Conservation (phyloP, 2,329 filamentous ascomycete genomes). For the Bipolaris oryzae region DNA sequence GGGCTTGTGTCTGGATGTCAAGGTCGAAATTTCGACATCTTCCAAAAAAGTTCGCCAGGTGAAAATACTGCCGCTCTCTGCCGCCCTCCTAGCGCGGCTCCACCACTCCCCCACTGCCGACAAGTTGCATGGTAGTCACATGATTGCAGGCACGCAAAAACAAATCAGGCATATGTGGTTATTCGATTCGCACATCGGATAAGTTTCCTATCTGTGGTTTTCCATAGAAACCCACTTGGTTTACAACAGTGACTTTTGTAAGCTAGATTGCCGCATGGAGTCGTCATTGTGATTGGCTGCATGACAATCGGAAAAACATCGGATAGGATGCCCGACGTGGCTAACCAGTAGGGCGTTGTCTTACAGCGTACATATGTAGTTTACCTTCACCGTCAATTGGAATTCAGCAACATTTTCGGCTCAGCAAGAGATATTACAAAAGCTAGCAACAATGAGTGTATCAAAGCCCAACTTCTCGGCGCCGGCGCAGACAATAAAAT, state of each 20-base stretch:
- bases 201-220: not conserved
- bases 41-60: conserved; percentile 23
- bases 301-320: conserved; percentile 6
- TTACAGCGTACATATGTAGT: not conserved
- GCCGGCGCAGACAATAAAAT: conserved; percentile 48
- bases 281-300: conserved; percentile 19
- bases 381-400: not conserved
- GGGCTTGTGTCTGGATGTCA: conserved; percentile 19
- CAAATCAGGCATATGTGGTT: not conserved
- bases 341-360: conserved; percentile 11
- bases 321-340: conserved; percentile 25
- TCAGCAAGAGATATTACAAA: not conserved
- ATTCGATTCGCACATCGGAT: not conserved
- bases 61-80: conserved; percentile 11
- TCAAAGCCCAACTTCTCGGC: conserved; percentile 50
- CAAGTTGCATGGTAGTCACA: not conserved
- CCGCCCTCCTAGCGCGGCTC: conserved; percentile 10
- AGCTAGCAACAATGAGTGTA: conserved; percentile 36
- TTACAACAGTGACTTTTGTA: not conserved
- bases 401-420: not conserved
- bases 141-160: not conserved
- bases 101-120: conserved; percentile 11
- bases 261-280: not conserved
- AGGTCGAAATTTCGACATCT: conserved; percentile 35
- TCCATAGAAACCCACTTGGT: not conserved